A percentile compares a stretch with the other conserved stretches of the same genome.
phyloP scores from a whole-genome alignment of 1,139 yeast species.

The Saccharomycopsis crataegensis region DNA sequence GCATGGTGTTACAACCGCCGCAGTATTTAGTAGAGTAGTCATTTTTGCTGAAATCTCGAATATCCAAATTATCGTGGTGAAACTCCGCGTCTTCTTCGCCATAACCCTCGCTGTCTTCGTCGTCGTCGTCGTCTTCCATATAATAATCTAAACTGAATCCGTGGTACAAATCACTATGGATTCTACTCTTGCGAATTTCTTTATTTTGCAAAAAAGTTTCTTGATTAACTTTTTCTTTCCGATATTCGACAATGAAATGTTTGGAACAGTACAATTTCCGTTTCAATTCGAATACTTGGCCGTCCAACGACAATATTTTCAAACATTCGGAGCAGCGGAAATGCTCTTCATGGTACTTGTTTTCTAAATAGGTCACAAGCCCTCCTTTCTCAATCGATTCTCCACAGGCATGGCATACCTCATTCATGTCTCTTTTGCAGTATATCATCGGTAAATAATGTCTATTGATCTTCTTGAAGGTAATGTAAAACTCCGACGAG shows the following conservation, averaged over 20 bases:
- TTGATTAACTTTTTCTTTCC: slow-evolving; percentile 3
- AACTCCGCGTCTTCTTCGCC: slow-evolving; percentile 4
- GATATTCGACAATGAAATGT: slow-evolving; percentile 13
- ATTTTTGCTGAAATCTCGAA: slow-evolving; percentile 17
- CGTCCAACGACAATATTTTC: neutral
- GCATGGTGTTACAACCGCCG: slow-evolving; percentile 17
- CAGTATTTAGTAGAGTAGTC: slow-evolving; percentile 18
- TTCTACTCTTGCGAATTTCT: neutral
- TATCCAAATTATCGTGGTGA: slow-evolving; percentile 5
- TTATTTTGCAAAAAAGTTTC: neutral
- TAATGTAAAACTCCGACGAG: slow-evolving; percentile 14
- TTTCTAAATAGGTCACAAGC: slow-evolving; percentile 13
- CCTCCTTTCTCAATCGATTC: slow-evolving; percentile 14
- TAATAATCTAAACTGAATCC: neutral
- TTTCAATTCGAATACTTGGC: slow-evolving; percentile 10
- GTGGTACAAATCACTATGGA: neutral
- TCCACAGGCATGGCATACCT: slow-evolving; percentile 10
- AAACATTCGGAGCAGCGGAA: slow-evolving; percentile 13
- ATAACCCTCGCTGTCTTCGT: neutral
- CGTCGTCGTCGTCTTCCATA: neutral
- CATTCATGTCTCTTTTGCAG: slow-evolving; percentile 19
- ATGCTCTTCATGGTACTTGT: slow-evolving; percentile 17
- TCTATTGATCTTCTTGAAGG: slow-evolving; percentile 17
- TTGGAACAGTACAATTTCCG: slow-evolving; percentile 9
- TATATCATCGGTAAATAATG: slow-evolving; percentile 15